Base-by-base conservation (phyloP, 257 asterid species). In the Gynochthodes officinalis region DNA sequence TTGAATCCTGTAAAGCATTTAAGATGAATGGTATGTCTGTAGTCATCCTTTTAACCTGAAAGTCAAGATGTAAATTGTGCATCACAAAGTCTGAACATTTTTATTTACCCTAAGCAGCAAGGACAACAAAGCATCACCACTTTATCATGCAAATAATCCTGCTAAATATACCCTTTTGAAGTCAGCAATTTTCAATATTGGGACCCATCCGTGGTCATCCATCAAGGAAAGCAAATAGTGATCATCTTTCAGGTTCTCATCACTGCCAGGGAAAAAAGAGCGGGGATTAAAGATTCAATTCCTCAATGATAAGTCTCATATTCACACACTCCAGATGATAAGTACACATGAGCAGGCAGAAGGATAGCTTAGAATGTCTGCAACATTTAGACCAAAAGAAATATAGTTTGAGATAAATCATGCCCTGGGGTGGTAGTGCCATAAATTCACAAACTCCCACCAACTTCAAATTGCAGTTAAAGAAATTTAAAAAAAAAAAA, bases 121-220 rank as follows among this genome's bases (percentile, higher is more conserved):
- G 63, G 30, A 48, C 32, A 69, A 61, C 13, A 23, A 23, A 49
- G 40, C 67, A 48, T 49, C 54, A 25, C 32, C 49, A 32, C 23
- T 48, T 16, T 39, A 25, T 19, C 2, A 72, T 58, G 64, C 46
- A 40, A 71, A 40, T n/a, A 71, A 59, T 68, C 72, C 69, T 8
- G 54, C 53, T 12, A 70, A 77, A 71, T 69, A 72, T 86, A 95
- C 99, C 96, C 88, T 87, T 66, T 86, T 87, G 74, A 95, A 95
- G 70, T 77, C 88, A 0, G 99, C 92, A 23, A 95, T 90, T 40
- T 30, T 73, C 33, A 95, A 85, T 64, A 95, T 76, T 2, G 86
- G 87, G 79, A 95, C 98, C 97, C 99, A 95, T 71, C 99, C 99
- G 70, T 89, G 86, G 75, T 74, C 78, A 75, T 95, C 96, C 99